Percentiles rank a stretch among this genome's conserved stretches.
These are phyloP conservation scores for Paradendryphiella salina DNA, from an alignment of 2,329 filamentous ascomycete genomes.

Conservation along the genomic window DNA sequence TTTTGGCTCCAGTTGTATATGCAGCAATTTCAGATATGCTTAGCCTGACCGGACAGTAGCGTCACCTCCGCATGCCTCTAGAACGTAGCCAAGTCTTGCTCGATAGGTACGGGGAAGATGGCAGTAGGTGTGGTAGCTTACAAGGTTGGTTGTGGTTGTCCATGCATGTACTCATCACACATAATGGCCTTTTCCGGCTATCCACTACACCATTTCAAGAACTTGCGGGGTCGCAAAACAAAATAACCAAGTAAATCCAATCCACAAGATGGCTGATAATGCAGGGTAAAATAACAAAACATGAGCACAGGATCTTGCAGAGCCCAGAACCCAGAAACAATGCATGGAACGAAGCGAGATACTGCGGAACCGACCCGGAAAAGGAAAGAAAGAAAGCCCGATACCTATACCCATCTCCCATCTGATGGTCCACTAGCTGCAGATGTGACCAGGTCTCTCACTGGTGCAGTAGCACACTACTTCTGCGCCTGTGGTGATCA, in stretches of 20 bases:
- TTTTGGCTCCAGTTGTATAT: not conserved
- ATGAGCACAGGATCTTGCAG: not conserved
- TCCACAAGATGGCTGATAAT: not conserved
- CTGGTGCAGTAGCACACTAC: not conserved
- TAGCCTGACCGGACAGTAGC: not conserved
- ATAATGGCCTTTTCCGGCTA: not conserved
- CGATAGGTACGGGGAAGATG: not conserved
- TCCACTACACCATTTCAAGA: not conserved
- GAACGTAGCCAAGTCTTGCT: not conserved
- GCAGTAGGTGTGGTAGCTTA: not conserved
- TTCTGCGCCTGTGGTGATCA: not conserved
- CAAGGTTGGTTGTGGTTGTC: not conserved
- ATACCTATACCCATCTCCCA: not conserved
- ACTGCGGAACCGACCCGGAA: not conserved
- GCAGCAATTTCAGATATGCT: not conserved
- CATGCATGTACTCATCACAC: not conserved
- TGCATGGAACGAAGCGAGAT: not conserved
- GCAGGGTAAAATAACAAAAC: not conserved
- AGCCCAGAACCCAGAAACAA: not conserved
- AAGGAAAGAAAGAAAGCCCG: slow-evolving; percentile 11
- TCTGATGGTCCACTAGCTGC: not conserved
- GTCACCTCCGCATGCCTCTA: not conserved
- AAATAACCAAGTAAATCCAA: not conserved
- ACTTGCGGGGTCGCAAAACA: not conserved
- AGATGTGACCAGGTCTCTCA: not conserved